Evolutionary conservation across 805 yeast species (phyloP).

Genomic region (Candida krabiensis): DNA sequence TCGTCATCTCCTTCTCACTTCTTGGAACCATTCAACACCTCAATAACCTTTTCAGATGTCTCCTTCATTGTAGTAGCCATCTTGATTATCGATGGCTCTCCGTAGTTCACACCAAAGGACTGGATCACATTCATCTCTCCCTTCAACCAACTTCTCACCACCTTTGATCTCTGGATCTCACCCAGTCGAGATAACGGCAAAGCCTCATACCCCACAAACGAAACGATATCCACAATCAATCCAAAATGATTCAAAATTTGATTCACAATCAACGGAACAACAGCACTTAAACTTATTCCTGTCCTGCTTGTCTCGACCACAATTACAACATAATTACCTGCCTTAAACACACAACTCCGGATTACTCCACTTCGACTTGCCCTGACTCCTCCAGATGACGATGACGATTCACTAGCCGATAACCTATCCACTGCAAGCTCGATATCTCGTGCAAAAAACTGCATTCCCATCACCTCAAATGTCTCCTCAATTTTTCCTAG

Average conservation of each 20-base stretch:
- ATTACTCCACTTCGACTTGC: background rate
- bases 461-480: conserved; percentile 86
- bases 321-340: conserved; percentile 75
- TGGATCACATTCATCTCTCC: conserved; percentile 43
- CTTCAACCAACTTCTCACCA: conserved; percentile 56
- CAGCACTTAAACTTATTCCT: conserved; percentile 56
- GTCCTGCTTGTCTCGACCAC: conserved; percentile 61
- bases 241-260: conserved; percentile 79
- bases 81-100: conserved; percentile 63
- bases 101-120: conserved; percentile 60
- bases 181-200: conserved; percentile 73
- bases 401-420: conserved; percentile 38
- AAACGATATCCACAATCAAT: conserved; percentile 77
- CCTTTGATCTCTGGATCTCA: conserved; percentile 71
- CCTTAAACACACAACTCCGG: conserved; percentile 62
- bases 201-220: conserved; percentile 65
- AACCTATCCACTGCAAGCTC: conserved; percentile 63
- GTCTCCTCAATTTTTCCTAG: conserved; percentile 84
- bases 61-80: conserved; percentile 55
- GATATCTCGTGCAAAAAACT: conserved; percentile 85
- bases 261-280: conserved; percentile 82
- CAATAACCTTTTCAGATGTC: conserved; percentile 8
- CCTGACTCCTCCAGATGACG: too few species aligned
- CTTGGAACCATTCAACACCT: too few species aligned
- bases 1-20: too few species aligned